Conservation (phyloP, 331 rosid genomes). For the Malus hybrid region DNA sequence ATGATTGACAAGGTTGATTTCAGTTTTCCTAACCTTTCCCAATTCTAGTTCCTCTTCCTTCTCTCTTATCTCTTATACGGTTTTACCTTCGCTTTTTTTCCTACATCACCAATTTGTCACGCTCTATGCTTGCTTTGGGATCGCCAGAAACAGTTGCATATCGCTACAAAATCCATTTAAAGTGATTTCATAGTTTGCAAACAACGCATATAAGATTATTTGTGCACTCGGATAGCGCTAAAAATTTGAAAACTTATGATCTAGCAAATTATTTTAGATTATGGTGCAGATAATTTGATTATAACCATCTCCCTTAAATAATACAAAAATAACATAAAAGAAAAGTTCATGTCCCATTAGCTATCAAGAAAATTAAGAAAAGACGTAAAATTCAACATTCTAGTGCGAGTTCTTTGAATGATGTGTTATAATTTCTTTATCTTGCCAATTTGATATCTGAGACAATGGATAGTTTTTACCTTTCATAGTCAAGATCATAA, state of each 20-base stretch:
- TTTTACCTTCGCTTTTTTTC: neutral
- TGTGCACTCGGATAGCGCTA: neutral
- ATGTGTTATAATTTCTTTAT: neutral
- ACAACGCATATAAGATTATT: neutral
- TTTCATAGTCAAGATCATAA: constrained; percentile 16
- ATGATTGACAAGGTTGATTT: neutral
- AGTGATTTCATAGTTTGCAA: neutral
- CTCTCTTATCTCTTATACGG: neutral
- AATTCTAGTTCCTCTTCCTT: neutral
- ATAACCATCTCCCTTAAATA: neutral
- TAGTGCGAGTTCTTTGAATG: neutral
- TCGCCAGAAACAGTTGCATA: neutral
- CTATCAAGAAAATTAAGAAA: neutral
- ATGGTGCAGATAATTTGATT: neutral
- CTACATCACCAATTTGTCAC: neutral
- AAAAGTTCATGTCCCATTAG: neutral
- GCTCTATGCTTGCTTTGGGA: neutral
- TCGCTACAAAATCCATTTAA: neutral
- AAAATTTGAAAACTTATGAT: neutral
- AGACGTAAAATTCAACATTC: neutral
- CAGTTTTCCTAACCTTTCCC: neutral
- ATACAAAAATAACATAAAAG: neutral
- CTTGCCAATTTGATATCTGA: constrained; percentile 7
- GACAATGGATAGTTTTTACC: constrained; percentile 26
- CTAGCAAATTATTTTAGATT: neutral